Conservation (phyloP, 441 rosid species). For the Iberis amara region DNA sequence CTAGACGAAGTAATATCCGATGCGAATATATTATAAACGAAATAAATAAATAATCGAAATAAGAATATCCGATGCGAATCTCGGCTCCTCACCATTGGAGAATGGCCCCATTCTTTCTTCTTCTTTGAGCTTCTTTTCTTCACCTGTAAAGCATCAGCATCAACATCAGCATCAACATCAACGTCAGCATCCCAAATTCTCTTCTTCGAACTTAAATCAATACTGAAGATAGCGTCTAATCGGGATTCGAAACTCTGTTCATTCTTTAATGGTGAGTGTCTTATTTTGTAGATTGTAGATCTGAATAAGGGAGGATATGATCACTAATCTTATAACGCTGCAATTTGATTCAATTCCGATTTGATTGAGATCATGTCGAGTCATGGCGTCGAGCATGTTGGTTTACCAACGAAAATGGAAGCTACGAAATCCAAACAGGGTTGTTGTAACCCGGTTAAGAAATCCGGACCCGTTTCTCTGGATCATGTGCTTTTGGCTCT, state of each 20-base stretch:
- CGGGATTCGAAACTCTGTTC: neutral
- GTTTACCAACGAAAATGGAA: constrained; percentile 32
- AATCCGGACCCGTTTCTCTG: constrained; percentile 52
- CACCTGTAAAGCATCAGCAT: constrained; percentile 16
- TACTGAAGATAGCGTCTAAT: too few species aligned
- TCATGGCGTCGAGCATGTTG: constrained; percentile 28
- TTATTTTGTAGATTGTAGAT: constrained; percentile 7
- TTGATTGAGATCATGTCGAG: constrained; percentile 24
- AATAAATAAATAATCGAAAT: too few species aligned
- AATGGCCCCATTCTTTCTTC: constrained; percentile 20
- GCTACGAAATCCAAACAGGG: constrained; percentile 27
- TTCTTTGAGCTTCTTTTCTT: constrained; percentile 15
- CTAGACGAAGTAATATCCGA: too few species aligned
- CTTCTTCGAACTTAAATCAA: constrained; percentile 2
- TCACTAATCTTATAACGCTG: constrained; percentile 14
- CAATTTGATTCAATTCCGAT: constrained; percentile 8
- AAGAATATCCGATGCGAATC: constrained; percentile 28
- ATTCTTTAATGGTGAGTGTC: constrained; percentile 3
- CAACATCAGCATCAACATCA: constrained; percentile 7
- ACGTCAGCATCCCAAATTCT: constrained; percentile 4
- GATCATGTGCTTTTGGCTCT: constrained; percentile 70
- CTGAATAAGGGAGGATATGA: constrained; percentile 9
- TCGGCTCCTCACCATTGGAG: constrained; percentile 27
- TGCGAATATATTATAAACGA: too few species aligned
- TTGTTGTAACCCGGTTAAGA: constrained; percentile 41